These are phyloP conservation scores for Annulohypoxylon nitens DNA, from an alignment of 495 filamentous ascomycete genomes.

Conservation along the genomic window DNA sequence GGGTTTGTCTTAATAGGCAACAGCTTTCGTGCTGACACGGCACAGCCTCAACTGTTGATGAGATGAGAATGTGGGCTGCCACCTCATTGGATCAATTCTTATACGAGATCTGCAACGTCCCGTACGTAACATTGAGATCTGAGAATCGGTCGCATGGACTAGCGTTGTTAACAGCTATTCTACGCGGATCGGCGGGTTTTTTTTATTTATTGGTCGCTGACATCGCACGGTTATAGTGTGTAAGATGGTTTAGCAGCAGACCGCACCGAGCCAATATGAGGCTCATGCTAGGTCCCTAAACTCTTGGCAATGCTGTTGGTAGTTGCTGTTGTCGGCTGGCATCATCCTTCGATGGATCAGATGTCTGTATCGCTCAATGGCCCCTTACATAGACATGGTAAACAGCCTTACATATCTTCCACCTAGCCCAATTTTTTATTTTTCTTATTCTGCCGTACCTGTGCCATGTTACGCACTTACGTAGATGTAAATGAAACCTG, in stretches of 20 bases:
- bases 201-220: constrained; percentile 22
- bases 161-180: constrained; percentile 17
- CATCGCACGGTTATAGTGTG: neutral
- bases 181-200: constrained; percentile 16
- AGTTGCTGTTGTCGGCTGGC: constrained; percentile 15
- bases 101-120: constrained; percentile 31
- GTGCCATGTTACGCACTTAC: constrained; percentile 22
- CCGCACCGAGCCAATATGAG: constrained; percentile 4
- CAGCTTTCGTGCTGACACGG: constrained; percentile 22
- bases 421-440: neutral
- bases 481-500: constrained; percentile 25
- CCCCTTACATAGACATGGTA: constrained; percentile 1
- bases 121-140: constrained; percentile 16
- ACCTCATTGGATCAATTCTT: constrained; percentile 20
- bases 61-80: constrained; percentile 14
- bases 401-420: neutral
- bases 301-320: constrained; percentile 2
- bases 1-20: constrained; percentile 1
- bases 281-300: constrained; percentile 8
- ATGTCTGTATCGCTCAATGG: neutral
- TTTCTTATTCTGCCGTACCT: neutral
- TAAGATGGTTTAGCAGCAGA: neutral
- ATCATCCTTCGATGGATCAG: constrained; percentile 5
- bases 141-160: constrained; percentile 9
- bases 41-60: constrained; percentile 30